Percentiles rank a stretch among this genome's conserved stretches.
Evolutionary conservation across 148 eudicot genomes (phyloP).

Genomic region (Diospyros lotus): DNA sequence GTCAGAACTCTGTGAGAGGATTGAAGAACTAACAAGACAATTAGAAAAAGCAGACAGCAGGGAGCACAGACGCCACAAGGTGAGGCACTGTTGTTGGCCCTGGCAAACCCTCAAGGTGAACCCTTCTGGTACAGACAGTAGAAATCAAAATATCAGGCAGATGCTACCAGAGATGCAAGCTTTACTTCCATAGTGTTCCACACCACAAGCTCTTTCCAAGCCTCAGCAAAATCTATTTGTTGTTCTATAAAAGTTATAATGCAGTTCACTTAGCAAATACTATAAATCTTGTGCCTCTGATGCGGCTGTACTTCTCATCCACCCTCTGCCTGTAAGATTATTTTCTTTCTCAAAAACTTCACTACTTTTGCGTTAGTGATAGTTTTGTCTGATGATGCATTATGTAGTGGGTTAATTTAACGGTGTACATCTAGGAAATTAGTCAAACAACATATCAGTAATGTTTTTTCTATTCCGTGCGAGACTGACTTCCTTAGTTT

Average conservation of each 20-base stretch:
- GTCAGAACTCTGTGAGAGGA: slow-evolving; percentile 35
- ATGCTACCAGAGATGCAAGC: slow-evolving; percentile 61
- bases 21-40: slow-evolving; percentile 57
- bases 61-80: slow-evolving; percentile 29
- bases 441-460: too few species aligned
- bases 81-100: slow-evolving; percentile 62
- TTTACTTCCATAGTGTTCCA: slow-evolving; percentile 32
- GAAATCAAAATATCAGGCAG: slow-evolving; percentile 25
- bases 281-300: neutral
- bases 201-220: neutral
- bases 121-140: slow-evolving; percentile 22
- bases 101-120: slow-evolving; percentile 37
- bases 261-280: neutral
- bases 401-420: too few species aligned
- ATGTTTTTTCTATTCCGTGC: too few species aligned
- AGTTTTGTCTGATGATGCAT: too few species aligned
- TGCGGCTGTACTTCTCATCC: too few species aligned
- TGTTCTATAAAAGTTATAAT: neutral
- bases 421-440: too few species aligned
- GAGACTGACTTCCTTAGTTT: too few species aligned
- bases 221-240: neutral
- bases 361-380: too few species aligned
- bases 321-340: too few species aligned
- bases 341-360: too few species aligned
- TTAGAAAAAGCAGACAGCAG: slow-evolving; percentile 43